Percentiles rank a stretch among this genome's conserved stretches.
Evolutionary conservation across 345 rosid species (phyloP).

Genomic region (Punica granatum): DNA sequence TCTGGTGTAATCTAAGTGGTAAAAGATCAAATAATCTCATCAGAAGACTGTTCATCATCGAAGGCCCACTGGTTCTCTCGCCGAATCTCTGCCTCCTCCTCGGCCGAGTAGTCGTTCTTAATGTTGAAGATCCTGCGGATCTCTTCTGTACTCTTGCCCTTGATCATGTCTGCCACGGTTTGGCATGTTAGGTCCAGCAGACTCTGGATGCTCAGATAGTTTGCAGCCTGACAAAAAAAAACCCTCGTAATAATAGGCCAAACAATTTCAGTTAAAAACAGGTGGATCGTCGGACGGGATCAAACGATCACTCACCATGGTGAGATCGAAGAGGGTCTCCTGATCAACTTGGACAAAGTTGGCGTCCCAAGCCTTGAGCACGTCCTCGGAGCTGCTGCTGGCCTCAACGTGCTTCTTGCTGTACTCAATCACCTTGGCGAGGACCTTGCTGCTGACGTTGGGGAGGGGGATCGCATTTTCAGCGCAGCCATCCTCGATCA

Average conservation of each 20-base stretch:
- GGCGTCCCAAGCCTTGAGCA: conserved; percentile 42
- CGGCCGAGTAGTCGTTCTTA: conserved; percentile 46
- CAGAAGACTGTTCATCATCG: conserved; percentile 13
- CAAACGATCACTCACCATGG: conserved; percentile 23
- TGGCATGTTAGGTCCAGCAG: conserved; percentile 51
- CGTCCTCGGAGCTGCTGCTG: conserved; percentile 12
- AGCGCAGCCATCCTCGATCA: conserved; percentile 56
- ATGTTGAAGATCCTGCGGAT: conserved; percentile 49
- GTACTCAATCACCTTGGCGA: conserved; percentile 72
- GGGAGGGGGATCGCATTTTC: conserved; percentile 46
- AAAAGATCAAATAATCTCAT: too few species aligned
- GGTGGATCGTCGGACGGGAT: background rate
- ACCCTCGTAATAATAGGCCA: background rate
- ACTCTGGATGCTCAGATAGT: conserved; percentile 39
- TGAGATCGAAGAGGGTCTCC: conserved; percentile 40
- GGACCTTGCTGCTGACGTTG: conserved; percentile 64
- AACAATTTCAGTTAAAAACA: too few species aligned
- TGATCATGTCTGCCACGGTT: conserved; percentile 49
- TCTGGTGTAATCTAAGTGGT: too few species aligned
- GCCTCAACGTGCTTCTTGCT: conserved; percentile 63
- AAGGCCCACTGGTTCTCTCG: conserved; percentile 63
- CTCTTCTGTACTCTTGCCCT: conserved; percentile 39
- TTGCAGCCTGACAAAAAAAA: conserved; percentile 43
- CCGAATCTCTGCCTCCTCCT: conserved; percentile 58
- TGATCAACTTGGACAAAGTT: conserved; percentile 47